phyloP scores from a whole-genome alignment of 2,329 filamentous ascomycete species.

The Pezizomycotina sp. region DNA sequence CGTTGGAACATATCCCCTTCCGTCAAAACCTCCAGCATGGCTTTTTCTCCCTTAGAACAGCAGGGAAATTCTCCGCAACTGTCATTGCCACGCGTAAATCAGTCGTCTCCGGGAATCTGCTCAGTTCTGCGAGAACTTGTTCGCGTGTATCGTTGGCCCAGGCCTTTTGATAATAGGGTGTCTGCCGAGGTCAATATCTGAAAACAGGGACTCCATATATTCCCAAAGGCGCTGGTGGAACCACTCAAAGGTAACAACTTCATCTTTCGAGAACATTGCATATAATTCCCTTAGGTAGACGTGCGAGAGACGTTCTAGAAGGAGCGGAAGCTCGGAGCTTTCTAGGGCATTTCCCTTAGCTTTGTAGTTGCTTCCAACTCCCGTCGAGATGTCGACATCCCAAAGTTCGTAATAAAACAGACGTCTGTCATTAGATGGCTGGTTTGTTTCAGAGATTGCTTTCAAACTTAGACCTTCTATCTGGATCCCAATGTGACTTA shows the following conservation, averaged over 20 bases:
- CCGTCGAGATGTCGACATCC: constrained; percentile 11
- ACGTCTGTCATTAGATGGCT: constrained; percentile 11
- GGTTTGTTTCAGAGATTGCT: too few species aligned
- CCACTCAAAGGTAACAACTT: constrained; percentile 10
- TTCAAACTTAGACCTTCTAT: too few species aligned
- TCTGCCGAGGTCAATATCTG: constrained; percentile 1
- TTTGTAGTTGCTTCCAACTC: constrained; percentile 14
- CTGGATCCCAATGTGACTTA: too few species aligned
- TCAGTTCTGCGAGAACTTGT: too few species aligned
- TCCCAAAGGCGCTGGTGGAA: constrained; percentile 9
- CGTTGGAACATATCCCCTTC: constrained; percentile 28
- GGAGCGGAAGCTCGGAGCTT: too few species aligned
- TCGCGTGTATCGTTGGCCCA: too few species aligned
- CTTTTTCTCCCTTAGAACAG: constrained; percentile 28
- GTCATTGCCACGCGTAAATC: constrained; percentile 26
- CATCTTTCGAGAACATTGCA: constrained; percentile 6
- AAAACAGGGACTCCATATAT: background rate
- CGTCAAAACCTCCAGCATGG: constrained; percentile 30
- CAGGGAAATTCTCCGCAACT: constrained; percentile 28
- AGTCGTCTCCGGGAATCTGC: too few species aligned
- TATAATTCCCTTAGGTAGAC: too few species aligned
- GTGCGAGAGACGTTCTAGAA: too few species aligned
- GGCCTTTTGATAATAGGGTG: constrained; percentile 5
- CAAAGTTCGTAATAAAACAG: constrained; percentile 12
- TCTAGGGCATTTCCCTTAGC: constrained; percentile 5